Evolutionary conservation across 139 green algal genomes (phyloP).

Genomic region (Micractinium conductrix): DNA sequence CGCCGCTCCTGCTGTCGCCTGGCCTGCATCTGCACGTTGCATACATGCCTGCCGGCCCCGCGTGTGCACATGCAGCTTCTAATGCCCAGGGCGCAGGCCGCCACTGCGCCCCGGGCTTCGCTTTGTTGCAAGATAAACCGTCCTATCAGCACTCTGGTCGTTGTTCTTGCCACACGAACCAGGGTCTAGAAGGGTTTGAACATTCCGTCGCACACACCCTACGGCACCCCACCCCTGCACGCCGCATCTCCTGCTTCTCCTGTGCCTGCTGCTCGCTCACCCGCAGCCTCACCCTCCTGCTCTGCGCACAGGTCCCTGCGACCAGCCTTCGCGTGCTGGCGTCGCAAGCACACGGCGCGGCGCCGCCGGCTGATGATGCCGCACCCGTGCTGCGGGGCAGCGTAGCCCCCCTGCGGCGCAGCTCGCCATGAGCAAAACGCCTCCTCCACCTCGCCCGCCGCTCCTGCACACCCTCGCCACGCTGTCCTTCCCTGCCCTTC

Average conservation of each 20-base stretch:
- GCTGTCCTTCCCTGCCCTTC: too few species aligned
- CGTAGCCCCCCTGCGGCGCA: too few species aligned
- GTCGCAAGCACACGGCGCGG: too few species aligned
- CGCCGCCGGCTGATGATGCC: too few species aligned
- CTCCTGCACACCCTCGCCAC: too few species aligned
- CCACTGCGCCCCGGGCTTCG: conserved; percentile 12
- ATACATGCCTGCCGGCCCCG: neutral
- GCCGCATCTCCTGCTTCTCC: neutral
- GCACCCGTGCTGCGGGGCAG: too few species aligned
- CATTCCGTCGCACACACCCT: neutral
- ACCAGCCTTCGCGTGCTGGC: too few species aligned
- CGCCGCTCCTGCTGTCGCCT: neutral
- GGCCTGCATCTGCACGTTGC: neutral
- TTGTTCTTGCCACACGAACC: neutral
- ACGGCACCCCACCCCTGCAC: neutral
- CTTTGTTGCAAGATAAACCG: conserved; percentile 20
- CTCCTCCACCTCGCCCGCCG: too few species aligned
- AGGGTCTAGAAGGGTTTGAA: conserved; percentile 11
- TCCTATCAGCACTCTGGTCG: conserved; percentile 10
- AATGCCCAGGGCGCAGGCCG: conserved; percentile 15
- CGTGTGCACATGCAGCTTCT: neutral
- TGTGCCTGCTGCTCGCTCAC: too few species aligned
- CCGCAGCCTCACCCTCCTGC: too few species aligned
- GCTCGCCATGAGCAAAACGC: too few species aligned
- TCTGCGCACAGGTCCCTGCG: too few species aligned